Conservation (phyloP, 805 yeast species). For the Debaryomyces hansenii region DNA sequence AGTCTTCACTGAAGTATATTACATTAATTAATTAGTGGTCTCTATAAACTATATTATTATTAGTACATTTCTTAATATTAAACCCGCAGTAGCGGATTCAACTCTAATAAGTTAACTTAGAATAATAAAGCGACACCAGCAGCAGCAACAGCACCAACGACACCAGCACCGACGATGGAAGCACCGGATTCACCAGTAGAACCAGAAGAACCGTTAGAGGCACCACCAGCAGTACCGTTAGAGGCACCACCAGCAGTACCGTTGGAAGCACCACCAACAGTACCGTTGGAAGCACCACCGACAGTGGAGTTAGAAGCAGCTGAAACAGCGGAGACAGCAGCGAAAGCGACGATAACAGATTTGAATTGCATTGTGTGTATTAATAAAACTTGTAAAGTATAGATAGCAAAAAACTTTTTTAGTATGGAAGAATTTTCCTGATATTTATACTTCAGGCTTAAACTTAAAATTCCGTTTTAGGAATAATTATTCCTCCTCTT, state of each 20-base stretch:
- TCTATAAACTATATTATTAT: background rate
- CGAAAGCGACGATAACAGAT: slow-evolving; percentile 64
- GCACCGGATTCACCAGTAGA: slow-evolving; percentile 45
- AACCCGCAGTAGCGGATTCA: background rate
- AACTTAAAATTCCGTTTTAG: background rate
- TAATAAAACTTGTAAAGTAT: slow-evolving; percentile 1
- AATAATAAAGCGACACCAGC: slow-evolving; percentile 68
- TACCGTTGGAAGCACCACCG: slow-evolving; percentile 39
- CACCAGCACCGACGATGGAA: slow-evolving; percentile 64
- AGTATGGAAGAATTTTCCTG: background rate
- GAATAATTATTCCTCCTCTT: background rate
- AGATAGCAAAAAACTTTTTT: background rate
- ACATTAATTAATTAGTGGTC: background rate
- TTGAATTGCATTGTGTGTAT: slow-evolving; percentile 65
- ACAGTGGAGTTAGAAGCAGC: slow-evolving; percentile 48
- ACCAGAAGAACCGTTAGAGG: slow-evolving; percentile 44
- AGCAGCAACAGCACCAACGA: slow-evolving; percentile 80
- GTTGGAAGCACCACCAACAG: slow-evolving; percentile 50
- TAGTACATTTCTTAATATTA: background rate
- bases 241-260: slow-evolving; percentile 44
- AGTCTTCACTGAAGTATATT: background rate
- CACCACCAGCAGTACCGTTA: slow-evolving; percentile 55
- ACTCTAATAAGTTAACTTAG: slow-evolving; percentile 11
- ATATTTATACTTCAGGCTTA: slow-evolving; percentile 4
- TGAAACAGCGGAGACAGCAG: slow-evolving; percentile 68